Percentiles rank a stretch among this genome's conserved stretches.
Conservation (phyloP, 1,284 basidiomycete genomes). For the Athelia sp. region DNA sequence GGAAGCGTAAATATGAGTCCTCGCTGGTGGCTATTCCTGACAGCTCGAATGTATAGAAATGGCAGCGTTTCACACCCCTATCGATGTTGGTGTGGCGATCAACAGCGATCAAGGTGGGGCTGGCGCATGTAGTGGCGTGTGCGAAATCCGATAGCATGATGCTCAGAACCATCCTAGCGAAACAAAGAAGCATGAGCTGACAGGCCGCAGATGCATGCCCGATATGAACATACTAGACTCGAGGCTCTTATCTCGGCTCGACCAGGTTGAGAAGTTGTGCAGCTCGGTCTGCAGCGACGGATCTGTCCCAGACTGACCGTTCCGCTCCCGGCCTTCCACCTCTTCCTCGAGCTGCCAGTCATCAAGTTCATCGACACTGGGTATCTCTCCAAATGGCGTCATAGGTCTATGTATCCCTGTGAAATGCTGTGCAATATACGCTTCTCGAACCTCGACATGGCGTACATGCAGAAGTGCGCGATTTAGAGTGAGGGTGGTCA, state of each 20-base stretch:
- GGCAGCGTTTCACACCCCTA: too few relatives aligned
- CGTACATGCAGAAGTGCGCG: constrained; percentile 13
- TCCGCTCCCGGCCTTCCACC: neutral
- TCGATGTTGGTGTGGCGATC: too few relatives aligned
- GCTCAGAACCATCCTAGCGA: neutral
- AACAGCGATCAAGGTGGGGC: too few relatives aligned
- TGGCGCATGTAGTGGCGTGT: too few relatives aligned
- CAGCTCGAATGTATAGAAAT: too few relatives aligned
- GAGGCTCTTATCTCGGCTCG: too few relatives aligned
- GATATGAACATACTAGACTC: neutral
- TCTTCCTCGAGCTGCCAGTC: neutral
- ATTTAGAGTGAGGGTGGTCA: constrained; percentile 12
- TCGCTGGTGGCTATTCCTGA: too few relatives aligned
- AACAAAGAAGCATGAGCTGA: too few relatives aligned
- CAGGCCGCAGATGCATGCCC: too few relatives aligned
- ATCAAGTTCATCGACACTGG: neutral
- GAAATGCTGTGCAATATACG: neutral
- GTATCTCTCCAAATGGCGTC: neutral
- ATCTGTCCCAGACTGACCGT: neutral
- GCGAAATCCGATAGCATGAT: too few relatives aligned
- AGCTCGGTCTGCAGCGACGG: neutral
- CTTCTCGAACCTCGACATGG: constrained; percentile 6
- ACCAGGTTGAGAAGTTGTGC: neutral
- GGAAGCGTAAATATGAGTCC: too few relatives aligned
- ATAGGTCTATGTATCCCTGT: neutral